phyloP scores from a whole-genome alignment of 805 yeast genomes.

The Candida ficus region DNA sequence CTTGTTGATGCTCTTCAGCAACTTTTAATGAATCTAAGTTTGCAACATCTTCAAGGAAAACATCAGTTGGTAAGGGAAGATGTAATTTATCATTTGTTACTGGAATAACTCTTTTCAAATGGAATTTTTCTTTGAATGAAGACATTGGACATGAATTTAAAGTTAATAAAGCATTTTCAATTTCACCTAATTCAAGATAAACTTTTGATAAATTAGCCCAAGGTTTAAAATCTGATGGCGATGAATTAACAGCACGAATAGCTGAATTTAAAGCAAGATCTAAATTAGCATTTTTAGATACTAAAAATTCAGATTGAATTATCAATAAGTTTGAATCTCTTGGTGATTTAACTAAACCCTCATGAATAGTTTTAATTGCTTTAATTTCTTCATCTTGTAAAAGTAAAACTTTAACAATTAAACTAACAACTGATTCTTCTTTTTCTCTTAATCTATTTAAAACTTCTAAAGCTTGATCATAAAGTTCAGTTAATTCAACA shows the following conservation, averaged over 20 bases:
- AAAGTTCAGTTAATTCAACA: constrained; percentile 60
- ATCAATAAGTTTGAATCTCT: constrained; percentile 51
- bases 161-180: constrained; percentile 66
- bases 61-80: constrained; percentile 73
- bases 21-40: constrained; percentile 62
- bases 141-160: constrained; percentile 82
- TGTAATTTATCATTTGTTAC: constrained; percentile 53
- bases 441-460: constrained; percentile 44
- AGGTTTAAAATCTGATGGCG: constrained; percentile 71
- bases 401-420: constrained; percentile 49
- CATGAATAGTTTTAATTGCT: constrained; percentile 48
- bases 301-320: constrained; percentile 55
- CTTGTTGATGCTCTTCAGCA: constrained; percentile 56
- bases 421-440: constrained; percentile 54
- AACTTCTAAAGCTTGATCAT: constrained; percentile 54
- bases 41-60: constrained; percentile 62
- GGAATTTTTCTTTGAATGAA: constrained; percentile 56
- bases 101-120: constrained; percentile 54
- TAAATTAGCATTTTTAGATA: constrained; percentile 40
- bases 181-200: constrained; percentile 58
- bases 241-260: constrained; percentile 57
- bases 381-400: constrained; percentile 54
- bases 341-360: constrained; percentile 44
- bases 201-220: constrained; percentile 67
- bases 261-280: constrained; percentile 59